Evolutionary conservation across 768 basidiomycete genomes (phyloP).

Genomic region (Pleurotus djamor): DNA sequence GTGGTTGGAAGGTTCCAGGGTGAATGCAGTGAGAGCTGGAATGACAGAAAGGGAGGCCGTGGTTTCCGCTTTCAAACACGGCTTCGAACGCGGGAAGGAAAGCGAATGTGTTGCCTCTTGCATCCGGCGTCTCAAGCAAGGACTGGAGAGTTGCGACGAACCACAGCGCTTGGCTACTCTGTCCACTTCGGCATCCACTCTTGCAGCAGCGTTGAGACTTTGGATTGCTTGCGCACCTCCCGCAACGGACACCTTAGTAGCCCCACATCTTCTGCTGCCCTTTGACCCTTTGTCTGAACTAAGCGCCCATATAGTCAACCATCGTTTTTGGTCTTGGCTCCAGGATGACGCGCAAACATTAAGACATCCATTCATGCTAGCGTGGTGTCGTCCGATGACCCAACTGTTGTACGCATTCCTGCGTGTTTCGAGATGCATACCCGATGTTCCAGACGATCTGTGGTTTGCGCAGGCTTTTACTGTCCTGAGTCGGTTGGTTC

Average conservation of each 20-base stretch:
- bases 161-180: conserved; percentile 11
- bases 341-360: conserved; percentile 9
- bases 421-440: conserved; percentile 53
- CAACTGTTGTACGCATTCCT: conserved; percentile 53
- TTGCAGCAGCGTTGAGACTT: conserved; percentile 54
- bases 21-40: conserved; percentile 71
- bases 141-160: conserved; percentile 20
- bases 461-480: conserved; percentile 70
- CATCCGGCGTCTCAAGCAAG: conserved; percentile 7
- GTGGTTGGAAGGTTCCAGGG: conserved; percentile 75
- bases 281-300: conserved; percentile 53
- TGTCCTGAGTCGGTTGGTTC: conserved; percentile 52
- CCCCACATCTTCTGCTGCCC: conserved; percentile 64
- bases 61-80: conserved; percentile 29
- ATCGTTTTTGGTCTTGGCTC: conserved; percentile 48
- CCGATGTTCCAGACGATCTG: conserved; percentile 50
- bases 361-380: conserved; percentile 20
- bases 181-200: conserved; percentile 21
- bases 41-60: conserved; percentile 53
- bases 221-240: conserved; percentile 64
- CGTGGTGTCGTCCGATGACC: conserved; percentile 52
- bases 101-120: conserved; percentile 29
- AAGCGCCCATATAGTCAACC: conserved; percentile 45
- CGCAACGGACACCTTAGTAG: conserved; percentile 28
- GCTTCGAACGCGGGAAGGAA: conserved; percentile 40